Conservation (phyloP, 495 filamentous ascomycete genomes). For the Aeminium ludgeri region DNA sequence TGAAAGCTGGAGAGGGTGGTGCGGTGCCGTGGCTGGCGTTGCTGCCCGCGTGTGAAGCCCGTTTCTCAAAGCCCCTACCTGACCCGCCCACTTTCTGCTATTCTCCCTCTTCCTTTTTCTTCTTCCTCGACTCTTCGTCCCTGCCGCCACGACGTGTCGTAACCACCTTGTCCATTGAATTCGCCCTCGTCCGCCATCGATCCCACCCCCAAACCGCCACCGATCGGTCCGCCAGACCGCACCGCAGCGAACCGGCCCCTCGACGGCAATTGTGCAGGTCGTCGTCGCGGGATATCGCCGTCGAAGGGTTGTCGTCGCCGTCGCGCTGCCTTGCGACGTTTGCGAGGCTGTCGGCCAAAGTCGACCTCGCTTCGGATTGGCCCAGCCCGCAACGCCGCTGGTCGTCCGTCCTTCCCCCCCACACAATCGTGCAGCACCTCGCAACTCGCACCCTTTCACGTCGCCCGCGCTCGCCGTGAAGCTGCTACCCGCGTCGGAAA, state of each 20-base stretch:
- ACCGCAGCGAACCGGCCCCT: too few species aligned
- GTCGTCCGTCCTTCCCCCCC: too few species aligned
- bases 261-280: too few species aligned
- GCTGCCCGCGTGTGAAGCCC: too few species aligned
- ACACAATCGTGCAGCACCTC: background rate
- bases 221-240: background rate
- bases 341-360: background rate
- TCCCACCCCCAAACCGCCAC: background rate
- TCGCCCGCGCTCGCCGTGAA: too few species aligned
- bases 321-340: slow-evolving; percentile 2
- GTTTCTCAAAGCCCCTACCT: too few species aligned
- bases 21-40: too few species aligned
- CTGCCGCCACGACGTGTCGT: background rate
- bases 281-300: slow-evolving; percentile 4
- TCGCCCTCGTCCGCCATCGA: background rate
- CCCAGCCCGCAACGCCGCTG: too few species aligned
- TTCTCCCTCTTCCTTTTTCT: background rate
- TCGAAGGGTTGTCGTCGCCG: background rate
- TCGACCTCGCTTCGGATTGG: slow-evolving; percentile 6
- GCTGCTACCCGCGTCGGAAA: too few species aligned
- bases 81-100: background rate
- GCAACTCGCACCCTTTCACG: too few species aligned
- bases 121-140: background rate
- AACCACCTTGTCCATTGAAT: background rate
- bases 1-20: too few species aligned